Evolutionary conservation across 2,329 filamentous ascomycete genomes (phyloP).

Genomic region (Cladosporium sp.): DNA sequence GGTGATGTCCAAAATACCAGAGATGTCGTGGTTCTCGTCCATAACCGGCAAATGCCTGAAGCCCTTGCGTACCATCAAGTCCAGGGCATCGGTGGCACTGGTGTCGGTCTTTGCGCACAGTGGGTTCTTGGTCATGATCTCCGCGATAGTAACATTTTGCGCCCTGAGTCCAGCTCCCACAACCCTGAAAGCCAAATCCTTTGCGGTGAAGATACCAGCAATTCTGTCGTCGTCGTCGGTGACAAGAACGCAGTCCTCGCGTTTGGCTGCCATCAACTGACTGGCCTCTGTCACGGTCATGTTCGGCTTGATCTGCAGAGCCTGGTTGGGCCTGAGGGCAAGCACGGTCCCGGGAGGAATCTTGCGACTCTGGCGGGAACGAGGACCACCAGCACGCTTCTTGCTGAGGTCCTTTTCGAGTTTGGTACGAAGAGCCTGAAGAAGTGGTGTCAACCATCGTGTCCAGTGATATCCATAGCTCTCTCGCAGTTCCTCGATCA

Average conservation of each 20-base stretch:
- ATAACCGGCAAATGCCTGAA: slow-evolving; percentile 98
- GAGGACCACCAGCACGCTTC: slow-evolving; percentile 80
- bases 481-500: background rate
- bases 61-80: slow-evolving; percentile 97
- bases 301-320: slow-evolving; percentile 93
- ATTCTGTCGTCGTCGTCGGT: slow-evolving; percentile 98
- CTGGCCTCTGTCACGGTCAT: slow-evolving; percentile 95
- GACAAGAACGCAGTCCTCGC: slow-evolving; percentile 95
- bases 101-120: slow-evolving; percentile 96
- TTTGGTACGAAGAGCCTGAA: slow-evolving; percentile 90
- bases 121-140: slow-evolving; percentile 99
- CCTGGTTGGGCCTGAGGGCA: slow-evolving; percentile 90
- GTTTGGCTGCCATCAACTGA: slow-evolving; percentile 97
- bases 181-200: slow-evolving; percentile 96
- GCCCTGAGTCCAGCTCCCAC: slow-evolving; percentile 90
- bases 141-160: slow-evolving; percentile 85
- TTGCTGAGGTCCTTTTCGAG: slow-evolving; percentile 97
- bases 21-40: slow-evolving; percentile 99
- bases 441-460: slow-evolving; percentile 9
- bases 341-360: slow-evolving; percentile 95
- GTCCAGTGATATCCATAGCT: background rate
- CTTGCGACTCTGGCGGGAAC: slow-evolving; percentile 84
- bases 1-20: slow-evolving; percentile 95
- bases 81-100: slow-evolving; percentile 93
- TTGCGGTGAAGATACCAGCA: slow-evolving; percentile 97